phyloP scores from a whole-genome alignment of 2,329 filamentous ascomycete genomes.

The Teratosphaeria gauchensis region DNA sequence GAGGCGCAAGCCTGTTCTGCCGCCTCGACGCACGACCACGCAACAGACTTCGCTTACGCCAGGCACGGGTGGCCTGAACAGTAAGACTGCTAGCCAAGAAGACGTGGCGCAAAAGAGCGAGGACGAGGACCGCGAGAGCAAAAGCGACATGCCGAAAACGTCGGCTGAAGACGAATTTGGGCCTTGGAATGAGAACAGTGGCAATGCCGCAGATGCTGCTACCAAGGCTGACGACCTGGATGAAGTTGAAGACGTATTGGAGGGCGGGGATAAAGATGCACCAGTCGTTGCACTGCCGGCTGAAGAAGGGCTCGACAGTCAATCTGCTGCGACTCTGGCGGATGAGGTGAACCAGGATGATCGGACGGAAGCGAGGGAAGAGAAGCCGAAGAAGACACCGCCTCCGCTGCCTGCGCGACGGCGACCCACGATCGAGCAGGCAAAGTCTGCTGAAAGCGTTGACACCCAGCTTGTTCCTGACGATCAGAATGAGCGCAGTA shows the following conservation, averaged over 20 bases:
- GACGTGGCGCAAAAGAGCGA: background rate
- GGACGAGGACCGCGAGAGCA: background rate
- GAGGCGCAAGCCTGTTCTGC: constrained; percentile 18
- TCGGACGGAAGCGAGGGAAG: background rate
- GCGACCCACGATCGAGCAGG: background rate
- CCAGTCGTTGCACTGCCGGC: background rate
- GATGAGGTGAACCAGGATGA: background rate
- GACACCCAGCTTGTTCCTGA: background rate
- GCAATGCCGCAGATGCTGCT: background rate
- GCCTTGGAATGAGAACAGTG: constrained; percentile 16
- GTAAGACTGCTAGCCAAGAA: background rate
- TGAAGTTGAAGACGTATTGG: background rate
- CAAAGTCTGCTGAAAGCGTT: background rate
- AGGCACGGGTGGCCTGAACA: background rate
- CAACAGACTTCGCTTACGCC: background rate
- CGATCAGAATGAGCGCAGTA: background rate
- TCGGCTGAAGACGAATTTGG: constrained; percentile 12
- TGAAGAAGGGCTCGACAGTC: background rate
- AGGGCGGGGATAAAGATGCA: background rate
- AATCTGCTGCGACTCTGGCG: background rate
- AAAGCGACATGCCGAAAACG: background rate
- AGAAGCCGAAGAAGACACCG: background rate
- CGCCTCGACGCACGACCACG: background rate
- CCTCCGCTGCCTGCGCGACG: constrained; percentile 1
- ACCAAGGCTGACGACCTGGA: background rate